A percentile compares a stretch with the other conserved stretches of the same genome.
Evolutionary conservation across 768 basidiomycete genomes (phyloP).

Genomic region (Tricholoma sp.): DNA sequence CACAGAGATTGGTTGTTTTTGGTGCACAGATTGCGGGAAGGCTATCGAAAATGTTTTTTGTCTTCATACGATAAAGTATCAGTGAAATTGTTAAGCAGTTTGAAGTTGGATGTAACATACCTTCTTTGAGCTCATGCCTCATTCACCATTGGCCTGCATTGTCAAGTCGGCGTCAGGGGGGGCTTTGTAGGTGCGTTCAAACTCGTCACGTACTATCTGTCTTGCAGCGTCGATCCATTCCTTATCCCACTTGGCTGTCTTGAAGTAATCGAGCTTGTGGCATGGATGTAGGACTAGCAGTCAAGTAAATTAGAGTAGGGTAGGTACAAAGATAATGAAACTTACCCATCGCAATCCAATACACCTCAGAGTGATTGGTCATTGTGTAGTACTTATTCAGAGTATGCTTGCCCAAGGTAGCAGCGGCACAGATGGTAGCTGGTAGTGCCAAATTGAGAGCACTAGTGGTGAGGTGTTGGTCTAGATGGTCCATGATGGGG

Average conservation of each 20-base stretch:
- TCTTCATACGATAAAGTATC: background rate
- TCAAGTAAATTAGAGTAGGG: constrained; percentile 1
- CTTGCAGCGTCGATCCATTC: constrained; percentile 24
- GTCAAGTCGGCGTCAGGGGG: constrained; percentile 10
- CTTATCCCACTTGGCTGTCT: constrained; percentile 19
- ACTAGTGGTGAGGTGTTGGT: constrained; percentile 15
- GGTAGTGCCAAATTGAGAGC: constrained; percentile 1
- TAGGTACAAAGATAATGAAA: constrained; percentile 1
- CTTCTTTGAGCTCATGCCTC: constrained; percentile 9
- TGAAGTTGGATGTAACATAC: constrained; percentile 8
- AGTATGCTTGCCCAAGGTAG: constrained; percentile 18
- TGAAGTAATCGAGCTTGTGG: constrained; percentile 32
- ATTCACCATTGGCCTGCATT: constrained; percentile 17
- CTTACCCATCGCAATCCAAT: constrained; percentile 27
- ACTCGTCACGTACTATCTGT: constrained; percentile 18
- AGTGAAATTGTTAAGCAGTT: background rate
- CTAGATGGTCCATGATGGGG: constrained; percentile 33
- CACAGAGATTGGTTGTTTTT: background rate
- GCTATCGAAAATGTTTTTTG: background rate
- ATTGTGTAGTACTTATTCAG: constrained; percentile 25
- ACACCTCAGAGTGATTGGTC: constrained; percentile 22
- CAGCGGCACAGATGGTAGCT: constrained; percentile 16
- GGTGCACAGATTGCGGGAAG: background rate
- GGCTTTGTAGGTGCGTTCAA: constrained; percentile 5
- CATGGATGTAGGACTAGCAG: constrained; percentile 30